A percentile compares a stretch with the other conserved stretches of the same genome.
These are phyloP conservation scores for Chrysoporthe puriensis DNA, from an alignment of 2,329 filamentous ascomycete species.

Conservation along the genomic window DNA sequence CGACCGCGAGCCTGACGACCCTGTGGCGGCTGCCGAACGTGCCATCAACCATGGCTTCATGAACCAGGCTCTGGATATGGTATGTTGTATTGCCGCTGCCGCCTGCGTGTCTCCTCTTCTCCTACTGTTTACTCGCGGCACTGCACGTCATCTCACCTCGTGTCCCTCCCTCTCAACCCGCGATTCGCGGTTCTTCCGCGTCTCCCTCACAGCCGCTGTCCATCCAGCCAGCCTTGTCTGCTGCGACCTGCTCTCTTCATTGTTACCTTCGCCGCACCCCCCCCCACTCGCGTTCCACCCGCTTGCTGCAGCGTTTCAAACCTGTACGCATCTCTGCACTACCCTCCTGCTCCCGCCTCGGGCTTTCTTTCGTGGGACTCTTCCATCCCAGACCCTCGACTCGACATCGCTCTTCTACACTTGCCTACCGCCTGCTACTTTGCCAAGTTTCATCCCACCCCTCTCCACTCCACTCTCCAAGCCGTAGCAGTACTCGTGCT, in stretches of 20 bases:
- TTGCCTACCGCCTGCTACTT: neutral
- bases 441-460: neutral
- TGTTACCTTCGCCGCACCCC: slow-evolving; percentile 6
- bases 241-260: slow-evolving; percentile 4
- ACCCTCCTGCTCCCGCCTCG: neutral
- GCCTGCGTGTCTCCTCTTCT: slow-evolving; percentile 14
- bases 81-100: slow-evolving; percentile 43
- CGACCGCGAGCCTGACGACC: slow-evolving; percentile 39
- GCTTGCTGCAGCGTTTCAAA: slow-evolving; percentile 32
- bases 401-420: neutral
- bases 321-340: slow-evolving; percentile 19
- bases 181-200: neutral
- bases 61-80: slow-evolving; percentile 85
- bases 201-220: neutral
- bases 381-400: neutral
- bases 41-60: slow-evolving; percentile 67
- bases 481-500: slow-evolving; percentile 16
- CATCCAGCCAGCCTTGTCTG: neutral
- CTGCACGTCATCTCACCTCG: neutral
- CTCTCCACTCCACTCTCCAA: slow-evolving; percentile 5
- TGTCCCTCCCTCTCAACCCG: no score
- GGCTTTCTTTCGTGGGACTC: neutral
- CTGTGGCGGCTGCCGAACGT: slow-evolving; percentile 39
- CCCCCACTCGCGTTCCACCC: slow-evolving; percentile 14
- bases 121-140: slow-evolving; percentile 3